Base-by-base conservation (phyloP, 495 filamentous ascomycete genomes). In the Diplogelasinospora grovesii region DNA sequence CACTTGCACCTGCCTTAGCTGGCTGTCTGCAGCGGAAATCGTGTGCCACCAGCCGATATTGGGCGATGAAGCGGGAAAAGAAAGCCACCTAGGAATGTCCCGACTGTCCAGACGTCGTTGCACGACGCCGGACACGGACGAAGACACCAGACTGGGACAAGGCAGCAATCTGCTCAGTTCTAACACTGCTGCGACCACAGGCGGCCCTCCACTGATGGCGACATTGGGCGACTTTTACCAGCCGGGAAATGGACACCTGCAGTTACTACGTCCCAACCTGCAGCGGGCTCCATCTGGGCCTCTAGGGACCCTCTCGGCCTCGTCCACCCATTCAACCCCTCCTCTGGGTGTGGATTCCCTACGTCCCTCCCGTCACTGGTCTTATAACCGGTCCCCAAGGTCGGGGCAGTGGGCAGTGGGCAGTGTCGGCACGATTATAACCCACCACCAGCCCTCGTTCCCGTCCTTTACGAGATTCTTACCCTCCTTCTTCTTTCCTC, bases 401-500 rank as follows among this genome's bases (percentile, higher is more conserved):
- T 46, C 52, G 49, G 45, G 39, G 52, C 26, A 32, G 26, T 23
- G 24, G n/a, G n/a, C n/a, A n/a, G n/a, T n/a, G n/a, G n/a, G n/a
- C n/a, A n/a, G n/a, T n/a, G 44, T 43, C 45, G 48, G 52, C 38
- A 46, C 51, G 49, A 46, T 58, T 69, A 67, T 64, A 66, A 59
- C 53, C 57, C 59, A 47, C 46, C 27, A 36, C 30, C 44, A 41
- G 36, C 44, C 60, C 57, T 50, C 54, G 53, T 63, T 59, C 63
- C 56, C 58, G 38, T 31, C 52, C 52, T 59, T 59, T 63, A 65
- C 59, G 57, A 65, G 55, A 16, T 54, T 63, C 55, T 65, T 66
- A 52, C 66, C 68, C 65, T 65, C 68, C 66, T 62, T 59, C 61
- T 55, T 66, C 50, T 58, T 60, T 58, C 62, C 57, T 66, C 63